Base-by-base conservation (phyloP, 805 yeast genomes). In the Teunomyces stri region DNA sequence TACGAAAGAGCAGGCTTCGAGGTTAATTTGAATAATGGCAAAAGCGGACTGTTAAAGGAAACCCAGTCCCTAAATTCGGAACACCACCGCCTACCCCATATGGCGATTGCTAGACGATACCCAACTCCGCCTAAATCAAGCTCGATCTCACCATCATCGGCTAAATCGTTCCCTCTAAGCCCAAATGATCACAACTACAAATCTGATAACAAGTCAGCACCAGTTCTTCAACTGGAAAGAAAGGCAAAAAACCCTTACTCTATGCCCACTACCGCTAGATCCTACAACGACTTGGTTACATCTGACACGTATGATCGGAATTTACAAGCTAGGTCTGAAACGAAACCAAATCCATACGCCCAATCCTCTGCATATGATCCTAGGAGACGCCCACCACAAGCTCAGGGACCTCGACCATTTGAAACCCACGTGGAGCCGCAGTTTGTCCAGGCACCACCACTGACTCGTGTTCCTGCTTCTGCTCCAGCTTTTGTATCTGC, bases 1-100 rank as follows among this genome's bases (percentile, higher is more conserved):
- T 81, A 85, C 64, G 94, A 87, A 60, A 68, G 94, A 54, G 94
- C 94, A 0, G 96, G 96, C 0, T 87, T 87, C 57, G 94, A 87
- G 35, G 70, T 72, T 35, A 49, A 50, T 36, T 34, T 40, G 35
- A 43, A 43, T 16, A 36, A 28, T n/a, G 16, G 33, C 31, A 29
- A 38, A 10, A 30, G 30, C 39, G 27, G 38, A 22, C 47, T 46
- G 28, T 44, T 46, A 13, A 48, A 35, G 21, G 54, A 46, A 21
- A 40, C 31, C 35, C 44, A 43, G 37, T 51, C 56, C 6, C 27
- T 51, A 16, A 39, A 41, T 12, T 47, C 50, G n/a, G 40, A 25
- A 15, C 25, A 42, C 1, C 42, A 37, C 11, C 25, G 21, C n/a
- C 35, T 30, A 22, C 40, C 33, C 10, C 37, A 35, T 9, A 20